A percentile compares a stretch with the other conserved stretches of the same genome.
These are phyloP conservation scores for Russula griseocarnosa DNA, from an alignment of 768 basidiomycete genomes.

Conservation along the genomic window DNA sequence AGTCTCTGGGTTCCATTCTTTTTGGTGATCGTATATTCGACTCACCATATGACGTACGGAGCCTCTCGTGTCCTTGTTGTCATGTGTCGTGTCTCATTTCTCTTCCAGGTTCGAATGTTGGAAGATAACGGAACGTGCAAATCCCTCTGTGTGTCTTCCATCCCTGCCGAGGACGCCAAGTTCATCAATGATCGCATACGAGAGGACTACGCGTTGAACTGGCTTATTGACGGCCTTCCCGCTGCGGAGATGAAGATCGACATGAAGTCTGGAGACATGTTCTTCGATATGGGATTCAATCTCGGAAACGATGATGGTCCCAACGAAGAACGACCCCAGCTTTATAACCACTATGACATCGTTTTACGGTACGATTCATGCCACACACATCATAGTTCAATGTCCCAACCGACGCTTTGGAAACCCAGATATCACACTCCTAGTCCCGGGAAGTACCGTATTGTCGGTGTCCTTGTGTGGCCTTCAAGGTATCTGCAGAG, in stretches of 20 bases:
- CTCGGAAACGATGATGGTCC: slow-evolving; percentile 68
- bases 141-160: slow-evolving; percentile 58
- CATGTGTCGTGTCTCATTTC: slow-evolving; percentile 20
- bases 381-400: slow-evolving; percentile 1
- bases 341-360: slow-evolving; percentile 94
- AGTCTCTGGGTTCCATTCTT: slow-evolving; percentile 88
- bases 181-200: slow-evolving; percentile 90
- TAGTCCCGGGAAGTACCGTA: slow-evolving; percentile 64
- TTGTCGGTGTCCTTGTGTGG: slow-evolving; percentile 94
- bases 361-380: slow-evolving; percentile 54
- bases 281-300: slow-evolving; percentile 93
- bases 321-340: slow-evolving; percentile 54
- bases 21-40: slow-evolving; percentile 95
- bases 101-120: slow-evolving; percentile 71
- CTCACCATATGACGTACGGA: slow-evolving; percentile 78
- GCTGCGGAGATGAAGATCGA: slow-evolving; percentile 91
- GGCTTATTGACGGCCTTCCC: slow-evolving; percentile 92
- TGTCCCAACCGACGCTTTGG: slow-evolving; percentile 12
- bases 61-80: not conserved
- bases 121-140: slow-evolving; percentile 71
- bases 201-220: slow-evolving; percentile 91
- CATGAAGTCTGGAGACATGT: slow-evolving; percentile 70
- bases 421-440: slow-evolving; percentile 71
- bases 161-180: slow-evolving; percentile 69
- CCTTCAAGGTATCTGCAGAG: slow-evolving; percentile 41